These are phyloP conservation scores for Lactifluus pinguis DNA, from an alignment of 768 basidiomycete genomes.

Conservation along the genomic window DNA sequence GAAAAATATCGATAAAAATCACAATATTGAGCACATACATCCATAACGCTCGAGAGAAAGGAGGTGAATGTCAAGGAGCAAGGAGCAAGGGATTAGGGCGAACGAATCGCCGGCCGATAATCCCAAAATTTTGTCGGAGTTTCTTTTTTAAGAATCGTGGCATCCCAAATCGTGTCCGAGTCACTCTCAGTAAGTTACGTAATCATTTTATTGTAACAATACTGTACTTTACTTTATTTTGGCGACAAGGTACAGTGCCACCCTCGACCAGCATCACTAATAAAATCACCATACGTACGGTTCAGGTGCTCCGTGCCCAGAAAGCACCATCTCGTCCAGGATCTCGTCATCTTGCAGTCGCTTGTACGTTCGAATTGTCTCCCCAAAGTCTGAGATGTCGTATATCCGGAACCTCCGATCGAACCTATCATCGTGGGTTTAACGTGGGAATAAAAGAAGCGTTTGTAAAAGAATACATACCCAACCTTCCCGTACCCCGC, in stretches of 20 bases:
- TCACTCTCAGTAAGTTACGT: neutral
- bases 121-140: conserved; percentile 54
- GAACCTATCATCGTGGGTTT: conserved; percentile 41
- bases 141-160: conserved; percentile 25
- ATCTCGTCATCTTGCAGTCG: conserved; percentile 63
- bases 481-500: conserved; percentile 75
- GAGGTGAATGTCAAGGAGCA: neutral
- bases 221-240: neutral
- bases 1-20: neutral
- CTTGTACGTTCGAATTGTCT: conserved; percentile 86
- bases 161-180: neutral
- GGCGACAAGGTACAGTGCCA: neutral
- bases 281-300: conserved; percentile 5
- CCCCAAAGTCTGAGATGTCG: conserved; percentile 81
- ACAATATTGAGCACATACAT: conserved; percentile 32
- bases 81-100: conserved; percentile 11
- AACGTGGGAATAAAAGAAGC: neutral
- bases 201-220: neutral
- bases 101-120: conserved; percentile 20
- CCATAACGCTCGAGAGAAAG: conserved; percentile 30
- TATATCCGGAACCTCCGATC: conserved; percentile 88
- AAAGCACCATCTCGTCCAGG: conserved; percentile 53
- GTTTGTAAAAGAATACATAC: conserved; percentile 29
- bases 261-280: neutral
- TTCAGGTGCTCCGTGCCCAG: conserved; percentile 36